Evolutionary conservation across 306 rosid genomes (phyloP).

Genomic region (Hylodesmum podocarpum): DNA sequence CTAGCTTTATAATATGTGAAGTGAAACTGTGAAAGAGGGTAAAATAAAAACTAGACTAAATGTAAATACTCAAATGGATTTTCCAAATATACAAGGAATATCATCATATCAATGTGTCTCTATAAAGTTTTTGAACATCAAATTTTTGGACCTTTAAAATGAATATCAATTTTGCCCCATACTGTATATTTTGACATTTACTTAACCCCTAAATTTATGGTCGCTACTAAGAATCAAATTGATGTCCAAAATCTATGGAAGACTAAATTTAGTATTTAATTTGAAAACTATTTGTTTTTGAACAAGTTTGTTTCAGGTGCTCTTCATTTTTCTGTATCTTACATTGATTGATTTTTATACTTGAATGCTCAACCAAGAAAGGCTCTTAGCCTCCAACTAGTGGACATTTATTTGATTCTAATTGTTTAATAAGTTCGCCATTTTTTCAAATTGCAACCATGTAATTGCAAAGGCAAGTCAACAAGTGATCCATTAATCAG

Average conservation of each 20-base stretch:
- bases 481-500: not conserved
- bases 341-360: constrained; percentile 51
- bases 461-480: not conserved
- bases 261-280: not conserved
- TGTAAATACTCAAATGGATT: not conserved
- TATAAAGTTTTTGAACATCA: not conserved
- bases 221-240: not conserved
- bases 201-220: not conserved
- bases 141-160: not conserved
- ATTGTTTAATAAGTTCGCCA: constrained; percentile 55
- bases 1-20: not conserved
- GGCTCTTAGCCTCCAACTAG: constrained; percentile 43
- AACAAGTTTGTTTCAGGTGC: constrained; percentile 49
- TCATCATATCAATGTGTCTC: not conserved
- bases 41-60: not conserved
- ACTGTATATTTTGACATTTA: not conserved
- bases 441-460: not conserved
- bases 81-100: not conserved
- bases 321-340: constrained; percentile 48
- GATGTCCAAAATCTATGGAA: not conserved
- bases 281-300: not conserved
- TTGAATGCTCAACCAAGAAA: constrained; percentile 37
- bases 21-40: not conserved
- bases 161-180: not conserved
- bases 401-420: constrained; percentile 62